Evolutionary conservation across 192 early-diverging fungal genomes (phyloP).

Genomic region (Coemansia sp.): DNA sequence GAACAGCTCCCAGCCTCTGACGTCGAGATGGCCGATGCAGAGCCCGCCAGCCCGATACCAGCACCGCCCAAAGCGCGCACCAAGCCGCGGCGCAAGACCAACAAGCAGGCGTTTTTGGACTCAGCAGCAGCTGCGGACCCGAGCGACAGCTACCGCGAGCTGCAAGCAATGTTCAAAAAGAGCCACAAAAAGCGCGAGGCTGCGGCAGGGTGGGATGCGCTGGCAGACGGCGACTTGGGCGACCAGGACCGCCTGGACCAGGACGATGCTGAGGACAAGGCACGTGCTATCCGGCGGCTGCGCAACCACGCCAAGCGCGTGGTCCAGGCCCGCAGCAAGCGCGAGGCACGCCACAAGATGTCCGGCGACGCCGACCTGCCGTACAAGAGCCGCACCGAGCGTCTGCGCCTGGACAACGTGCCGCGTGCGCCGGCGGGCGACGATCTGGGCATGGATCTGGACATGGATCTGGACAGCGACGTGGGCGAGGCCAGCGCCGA

Average conservation of each 20-base stretch:
- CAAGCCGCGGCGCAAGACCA: constrained; percentile 11
- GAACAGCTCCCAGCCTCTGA: constrained; percentile 12
- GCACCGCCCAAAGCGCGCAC: constrained; percentile 8
- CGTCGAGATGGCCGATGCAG: constrained; percentile 25
- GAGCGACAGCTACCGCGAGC: constrained; percentile 52
- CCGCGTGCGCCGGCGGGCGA: constrained; percentile 13
- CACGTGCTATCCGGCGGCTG: constrained; percentile 50
- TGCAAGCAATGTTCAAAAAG: constrained; percentile 32
- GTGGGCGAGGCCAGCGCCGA: constrained; percentile 44
- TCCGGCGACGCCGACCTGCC: constrained; percentile 81
- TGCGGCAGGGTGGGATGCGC: constrained; percentile 36
- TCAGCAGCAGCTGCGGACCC: constrained; percentile 4
- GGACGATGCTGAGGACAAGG: constrained; percentile 80
- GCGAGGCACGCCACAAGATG: constrained; percentile 48
- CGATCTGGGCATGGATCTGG: constrained; percentile 55
- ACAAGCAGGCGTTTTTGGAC: constrained; percentile 7
- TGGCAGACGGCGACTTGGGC: constrained; percentile 65
- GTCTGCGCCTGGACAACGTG: constrained; percentile 33
- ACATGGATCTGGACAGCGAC: constrained; percentile 60
- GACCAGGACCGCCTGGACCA: constrained; percentile 71
- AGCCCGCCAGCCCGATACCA: background rate
- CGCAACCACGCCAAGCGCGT: constrained; percentile 48
- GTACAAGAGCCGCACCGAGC: constrained; percentile 60
- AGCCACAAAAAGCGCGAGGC: constrained; percentile 15
- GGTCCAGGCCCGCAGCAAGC: constrained; percentile 37